A percentile compares a stretch with the other conserved stretches of the same genome.
phyloP scores from a whole-genome alignment of 1,139 yeast genomes.

The Pichia sp. region DNA sequence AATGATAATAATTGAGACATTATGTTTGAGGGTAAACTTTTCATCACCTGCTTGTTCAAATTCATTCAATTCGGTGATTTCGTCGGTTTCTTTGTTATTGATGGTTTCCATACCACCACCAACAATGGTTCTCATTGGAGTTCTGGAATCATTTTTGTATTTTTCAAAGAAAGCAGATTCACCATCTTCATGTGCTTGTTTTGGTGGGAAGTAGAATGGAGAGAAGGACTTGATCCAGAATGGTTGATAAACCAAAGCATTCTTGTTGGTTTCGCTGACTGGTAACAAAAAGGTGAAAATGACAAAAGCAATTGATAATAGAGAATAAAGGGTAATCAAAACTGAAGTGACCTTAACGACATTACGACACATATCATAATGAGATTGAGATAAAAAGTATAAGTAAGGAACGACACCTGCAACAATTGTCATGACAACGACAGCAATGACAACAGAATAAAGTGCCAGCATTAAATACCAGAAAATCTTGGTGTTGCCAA shows the following conservation, averaged over 20 bases:
- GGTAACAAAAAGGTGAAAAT: conserved; percentile 44
- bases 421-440: conserved; percentile 58
- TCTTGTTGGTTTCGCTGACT: conserved; percentile 48
- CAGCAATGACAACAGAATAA: conserved; percentile 48
- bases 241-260: conserved; percentile 57
- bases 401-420: conserved; percentile 61
- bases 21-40: conserved; percentile 21
- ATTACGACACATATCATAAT: conserved; percentile 43
- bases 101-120: conserved; percentile 30
- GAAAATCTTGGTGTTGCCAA: conserved; percentile 50
- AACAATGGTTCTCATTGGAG: conserved; percentile 31
- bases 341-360: conserved; percentile 54
- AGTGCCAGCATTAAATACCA: conserved; percentile 45
- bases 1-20: conserved; percentile 39
- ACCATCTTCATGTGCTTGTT: conserved; percentile 40
- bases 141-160: conserved; percentile 39
- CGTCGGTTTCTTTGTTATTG: conserved; percentile 31
- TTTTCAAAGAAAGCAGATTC: conserved; percentile 43
- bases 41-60: conserved; percentile 16
- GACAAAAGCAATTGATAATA: conserved; percentile 44
- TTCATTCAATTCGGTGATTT: conserved; percentile 15
- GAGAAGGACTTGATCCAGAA: conserved; percentile 69
- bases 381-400: conserved; percentile 40
- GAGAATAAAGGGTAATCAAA: conserved; percentile 49
- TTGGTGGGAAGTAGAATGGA: conserved; percentile 46